Conservation (phyloP, 768 basidiomycete genomes). For the Piloderma croceum region DNA sequence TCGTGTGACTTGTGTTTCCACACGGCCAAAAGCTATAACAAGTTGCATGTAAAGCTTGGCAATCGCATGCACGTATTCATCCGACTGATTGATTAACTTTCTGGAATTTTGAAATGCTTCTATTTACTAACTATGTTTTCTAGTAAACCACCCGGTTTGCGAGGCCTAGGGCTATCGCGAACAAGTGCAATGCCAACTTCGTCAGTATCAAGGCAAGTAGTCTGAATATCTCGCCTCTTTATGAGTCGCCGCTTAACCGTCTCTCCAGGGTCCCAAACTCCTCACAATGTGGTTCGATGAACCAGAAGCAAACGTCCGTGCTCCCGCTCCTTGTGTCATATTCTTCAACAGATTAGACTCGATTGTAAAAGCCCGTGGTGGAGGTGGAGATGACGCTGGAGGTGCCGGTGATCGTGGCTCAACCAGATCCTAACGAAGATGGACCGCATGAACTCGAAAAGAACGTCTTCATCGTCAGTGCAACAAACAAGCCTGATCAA, state of each 20-base stretch:
- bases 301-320: conserved; percentile 98
- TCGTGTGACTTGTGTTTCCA: too few relatives aligned
- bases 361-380: conserved; percentile 95
- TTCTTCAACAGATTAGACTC: conserved; percentile 99
- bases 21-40: too few relatives aligned
- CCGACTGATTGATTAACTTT: too few relatives aligned
- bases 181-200: conserved; percentile 99
- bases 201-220: conserved; percentile 87
- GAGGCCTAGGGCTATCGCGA: conserved; percentile 99
- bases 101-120: too few relatives aligned
- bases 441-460: conserved; percentile 99
- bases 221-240: not conserved
- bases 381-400: conserved; percentile 84
- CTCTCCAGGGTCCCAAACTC: conserved; percentile 78
- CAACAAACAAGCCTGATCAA: conserved; percentile 95
- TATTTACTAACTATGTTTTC: too few relatives aligned
- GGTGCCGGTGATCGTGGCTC: conserved; percentile 95
- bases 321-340: conserved; percentile 99
- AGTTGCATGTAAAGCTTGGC: too few relatives aligned
- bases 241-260: conserved; percentile 11
- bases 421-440: conserved; percentile 98
- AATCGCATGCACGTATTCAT: too few relatives aligned
- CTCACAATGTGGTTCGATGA: conserved; percentile 99
- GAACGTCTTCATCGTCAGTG: conserved; percentile 98
- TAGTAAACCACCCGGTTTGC: too few relatives aligned